Evolutionary conservation across 768 basidiomycete genomes (phyloP), one percentile per base, ranked within the genome.

Genomic region (Mycena leptocephala): DNA sequence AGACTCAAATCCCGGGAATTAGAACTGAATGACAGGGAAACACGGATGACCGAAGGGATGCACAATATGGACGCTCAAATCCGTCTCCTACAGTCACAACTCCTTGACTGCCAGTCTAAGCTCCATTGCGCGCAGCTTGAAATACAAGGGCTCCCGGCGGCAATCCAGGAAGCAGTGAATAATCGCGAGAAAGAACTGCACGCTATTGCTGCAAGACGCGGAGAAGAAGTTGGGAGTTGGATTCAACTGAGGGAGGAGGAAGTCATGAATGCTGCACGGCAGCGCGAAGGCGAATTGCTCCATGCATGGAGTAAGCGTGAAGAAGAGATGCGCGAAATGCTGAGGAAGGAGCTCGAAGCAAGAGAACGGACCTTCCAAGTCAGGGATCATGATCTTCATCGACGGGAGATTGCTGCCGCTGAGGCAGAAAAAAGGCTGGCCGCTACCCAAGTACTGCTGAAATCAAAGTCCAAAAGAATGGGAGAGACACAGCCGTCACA

Each of bases 1-100:
- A 96, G 95, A 88, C 85, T 95, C 20, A 85, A 87, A 30, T 86
- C 88, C 2, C 90, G 93, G 0, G 95, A 95, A 84, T 79, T 88
- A 0, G 81, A 87, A 0, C 78, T 95, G 7, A 83, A 82, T 9
- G 91, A 94, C 53, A 90, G 87, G 33, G 95, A 95, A 82, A 83
- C 86, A 2, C 89, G 88, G 5, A 79, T 95, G 6, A 79, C 82
- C 1, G 77, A 89, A 0, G 48, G 90, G 13, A 82, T 94, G 33
- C 80, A 84, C 3, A 87, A 91, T 63, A 94, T 93, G 76, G 94
- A 95, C 59, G 82, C 83, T 0, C 94, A 95, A 77, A 89, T 94
- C 43, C 81, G 84, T 1, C 81, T 86, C 0, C 86, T 92, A 7
- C 91, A 90, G 37, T 92, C 48, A 78, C 88, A 10, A 58, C 71